A percentile compares a stretch with the other conserved stretches of the same genome.
Evolutionary conservation across 2,329 filamentous ascomycete genomes (phyloP).

Genomic region (Beauveria sp.): DNA sequence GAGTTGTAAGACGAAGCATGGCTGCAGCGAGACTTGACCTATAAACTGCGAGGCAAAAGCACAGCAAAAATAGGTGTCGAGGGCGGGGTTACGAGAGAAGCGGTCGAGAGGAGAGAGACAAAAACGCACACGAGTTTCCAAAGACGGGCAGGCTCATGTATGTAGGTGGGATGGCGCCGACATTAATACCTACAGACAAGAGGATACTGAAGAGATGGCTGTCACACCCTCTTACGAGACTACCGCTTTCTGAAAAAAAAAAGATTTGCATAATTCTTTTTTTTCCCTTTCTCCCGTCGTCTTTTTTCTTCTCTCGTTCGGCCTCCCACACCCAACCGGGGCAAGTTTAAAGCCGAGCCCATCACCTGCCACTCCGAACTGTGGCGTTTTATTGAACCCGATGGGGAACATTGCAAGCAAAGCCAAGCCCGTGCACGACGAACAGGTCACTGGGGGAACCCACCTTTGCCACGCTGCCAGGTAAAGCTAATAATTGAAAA

Average conservation of each 20-base stretch:
- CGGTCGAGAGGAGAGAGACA: background rate
- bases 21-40: background rate
- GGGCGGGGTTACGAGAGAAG: background rate
- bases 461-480: background rate
- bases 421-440: background rate
- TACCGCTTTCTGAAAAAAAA: background rate
- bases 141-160: background rate
- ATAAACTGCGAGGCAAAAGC: too few relatives aligned
- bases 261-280: too few relatives aligned
- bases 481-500: background rate
- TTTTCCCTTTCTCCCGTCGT: background rate
- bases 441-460: background rate
- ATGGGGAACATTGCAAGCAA: background rate
- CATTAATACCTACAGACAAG: background rate
- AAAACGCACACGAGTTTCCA: background rate
- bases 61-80: background rate
- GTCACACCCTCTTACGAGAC: background rate
- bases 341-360: background rate
- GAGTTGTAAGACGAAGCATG: slow-evolving; percentile 17
- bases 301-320: background rate
- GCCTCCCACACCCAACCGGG: background rate
- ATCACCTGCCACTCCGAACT: background rate
- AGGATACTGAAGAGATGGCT: background rate
- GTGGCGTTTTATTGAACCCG: background rate
- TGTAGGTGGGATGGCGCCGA: background rate